phyloP scores from a whole-genome alignment of 306 rosid species.

The Trifolium dubium region DNA sequence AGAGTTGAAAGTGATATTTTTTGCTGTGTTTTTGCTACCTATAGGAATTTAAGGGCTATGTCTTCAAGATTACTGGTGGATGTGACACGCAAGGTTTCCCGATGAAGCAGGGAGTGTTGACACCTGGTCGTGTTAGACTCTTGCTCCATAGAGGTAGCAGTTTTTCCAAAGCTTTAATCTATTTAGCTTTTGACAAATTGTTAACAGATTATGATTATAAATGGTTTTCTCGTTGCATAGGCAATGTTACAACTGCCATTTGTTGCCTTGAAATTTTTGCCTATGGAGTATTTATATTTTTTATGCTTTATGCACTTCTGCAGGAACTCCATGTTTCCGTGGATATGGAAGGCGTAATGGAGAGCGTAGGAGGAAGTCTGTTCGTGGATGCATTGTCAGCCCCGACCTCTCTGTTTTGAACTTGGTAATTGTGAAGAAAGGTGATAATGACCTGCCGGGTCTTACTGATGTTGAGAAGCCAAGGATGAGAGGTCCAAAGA shows the following conservation, averaged over 20 bases:
- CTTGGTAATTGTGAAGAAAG: constrained; percentile 52
- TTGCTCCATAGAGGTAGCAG: constrained; percentile 47
- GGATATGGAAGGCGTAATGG: constrained; percentile 52
- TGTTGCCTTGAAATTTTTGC: background rate
- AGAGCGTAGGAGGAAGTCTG: constrained; percentile 54
- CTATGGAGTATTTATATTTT: background rate
- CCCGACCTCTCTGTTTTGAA: constrained; percentile 52
- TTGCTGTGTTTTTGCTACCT: background rate
- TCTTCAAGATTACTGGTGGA: constrained; percentile 49
- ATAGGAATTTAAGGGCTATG: constrained; percentile 50
- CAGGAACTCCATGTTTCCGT: constrained; percentile 53
- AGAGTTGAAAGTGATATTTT: background rate
- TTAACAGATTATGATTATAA: background rate
- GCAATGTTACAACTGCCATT: background rate
- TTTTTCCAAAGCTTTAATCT: background rate
- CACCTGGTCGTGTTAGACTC: constrained; percentile 51
- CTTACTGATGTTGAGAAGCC: constrained; percentile 50
- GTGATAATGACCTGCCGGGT: constrained; percentile 45
- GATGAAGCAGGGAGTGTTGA: constrained; percentile 54
- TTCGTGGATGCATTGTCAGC: constrained; percentile 52
- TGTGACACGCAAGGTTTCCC: constrained; percentile 54
- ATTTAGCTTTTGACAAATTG: background rate
- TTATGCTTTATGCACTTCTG: background rate
- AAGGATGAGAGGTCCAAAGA: constrained; percentile 53
- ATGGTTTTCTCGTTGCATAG: background rate